Conservation (phyloP, 345 rosid genomes). For the Abelmoschus esculentus region DNA sequence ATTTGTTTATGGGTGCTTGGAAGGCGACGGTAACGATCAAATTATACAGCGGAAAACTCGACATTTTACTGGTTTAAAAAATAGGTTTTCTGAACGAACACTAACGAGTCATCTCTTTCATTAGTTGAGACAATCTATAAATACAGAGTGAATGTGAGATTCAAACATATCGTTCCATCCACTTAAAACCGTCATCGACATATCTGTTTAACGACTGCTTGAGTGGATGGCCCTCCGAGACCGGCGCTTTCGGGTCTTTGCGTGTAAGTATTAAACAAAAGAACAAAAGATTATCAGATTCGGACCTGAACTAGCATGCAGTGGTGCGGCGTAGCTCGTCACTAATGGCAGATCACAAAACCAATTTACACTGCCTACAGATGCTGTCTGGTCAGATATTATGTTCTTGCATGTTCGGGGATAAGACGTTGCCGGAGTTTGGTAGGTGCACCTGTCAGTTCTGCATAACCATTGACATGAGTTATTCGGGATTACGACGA, state of each 20-base stretch:
- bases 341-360: neutral
- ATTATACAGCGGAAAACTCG: too few relatives aligned
- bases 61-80: neutral
- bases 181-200: neutral
- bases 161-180: neutral
- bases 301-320: neutral
- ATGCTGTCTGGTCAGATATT: conserved; percentile 17
- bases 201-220: neutral
- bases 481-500: neutral
- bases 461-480: conserved; percentile 35
- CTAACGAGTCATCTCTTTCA: conserved; percentile 9
- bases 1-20: too few relatives aligned
- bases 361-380: conserved; percentile 13
- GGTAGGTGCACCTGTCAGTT: conserved; percentile 70
- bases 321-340: neutral
- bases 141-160: too few relatives aligned
- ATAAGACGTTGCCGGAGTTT: conserved; percentile 72
- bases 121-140: neutral
- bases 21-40: too few relatives aligned
- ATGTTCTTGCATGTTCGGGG: conserved; percentile 56
- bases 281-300: neutral
- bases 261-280: neutral
- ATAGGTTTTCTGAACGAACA: neutral
- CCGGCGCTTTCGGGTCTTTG: neutral
- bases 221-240: neutral